phyloP scores from a whole-genome alignment of 192 early-diverging fungal genomes.

The Podila clonocystis region DNA sequence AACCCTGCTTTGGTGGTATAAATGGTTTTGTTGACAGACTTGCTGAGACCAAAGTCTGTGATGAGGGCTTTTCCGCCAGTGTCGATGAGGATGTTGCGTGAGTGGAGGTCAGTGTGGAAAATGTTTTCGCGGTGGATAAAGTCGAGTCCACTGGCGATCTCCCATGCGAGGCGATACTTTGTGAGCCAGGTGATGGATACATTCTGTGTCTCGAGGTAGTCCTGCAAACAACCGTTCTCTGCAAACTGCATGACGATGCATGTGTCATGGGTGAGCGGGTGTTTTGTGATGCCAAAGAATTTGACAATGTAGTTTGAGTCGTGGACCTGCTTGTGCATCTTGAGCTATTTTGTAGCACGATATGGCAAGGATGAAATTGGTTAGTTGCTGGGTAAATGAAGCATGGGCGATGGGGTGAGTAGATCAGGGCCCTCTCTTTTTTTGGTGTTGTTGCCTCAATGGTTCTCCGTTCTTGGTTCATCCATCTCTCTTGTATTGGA shows the following conservation, averaged over 20 bases:
- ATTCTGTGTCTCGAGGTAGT: conserved; percentile 51
- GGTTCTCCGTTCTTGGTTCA: too few species aligned
- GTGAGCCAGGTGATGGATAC: conserved; percentile 48
- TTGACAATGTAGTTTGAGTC: conserved; percentile 57
- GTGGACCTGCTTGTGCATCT: conserved; percentile 55
- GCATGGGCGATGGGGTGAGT: too few species aligned
- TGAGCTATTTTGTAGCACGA: conserved; percentile 17
- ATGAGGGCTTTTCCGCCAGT: conserved; percentile 52
- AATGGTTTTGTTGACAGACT: conserved; percentile 47
- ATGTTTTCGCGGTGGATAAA: conserved; percentile 57
- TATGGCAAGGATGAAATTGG: background rate
- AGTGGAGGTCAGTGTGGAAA: conserved; percentile 48
- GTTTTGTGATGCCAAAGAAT: conserved; percentile 54
- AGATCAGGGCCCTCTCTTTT: too few species aligned
- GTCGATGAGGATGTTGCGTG: conserved; percentile 57
- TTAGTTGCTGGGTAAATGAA: too few species aligned
- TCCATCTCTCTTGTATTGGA: too few species aligned
- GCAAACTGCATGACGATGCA: conserved; percentile 58
- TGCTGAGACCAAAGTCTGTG: conserved; percentile 54
- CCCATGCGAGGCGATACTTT: conserved; percentile 49
- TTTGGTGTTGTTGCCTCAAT: too few species aligned
- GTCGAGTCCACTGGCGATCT: conserved; percentile 50
- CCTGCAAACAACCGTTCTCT: conserved; percentile 52
- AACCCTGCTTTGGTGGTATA: conserved; percentile 49
- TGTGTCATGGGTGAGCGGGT: conserved; percentile 50